Base-by-base conservation (phyloP, 163 green algal species). In the Prototheca cutis region DNA sequence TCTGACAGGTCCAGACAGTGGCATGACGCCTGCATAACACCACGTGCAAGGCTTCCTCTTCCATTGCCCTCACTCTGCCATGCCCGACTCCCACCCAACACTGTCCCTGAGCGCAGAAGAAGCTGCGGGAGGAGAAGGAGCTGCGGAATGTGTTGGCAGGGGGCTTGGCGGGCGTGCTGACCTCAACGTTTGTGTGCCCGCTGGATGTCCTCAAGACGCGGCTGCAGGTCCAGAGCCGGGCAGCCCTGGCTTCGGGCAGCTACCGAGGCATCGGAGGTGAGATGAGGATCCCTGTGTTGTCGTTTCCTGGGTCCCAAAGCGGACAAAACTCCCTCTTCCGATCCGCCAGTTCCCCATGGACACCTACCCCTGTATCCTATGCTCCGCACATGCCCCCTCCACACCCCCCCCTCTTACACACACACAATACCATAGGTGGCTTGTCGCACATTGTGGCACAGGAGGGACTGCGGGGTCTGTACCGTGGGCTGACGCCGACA, bases 161-260 rank as follows among this genome's bases (percentile, higher is more conserved):
- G 17, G 83, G 82, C 18, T 45, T 86, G 31, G 73, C 80, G 58
- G 87, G 88, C n/a, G 80, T 78, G 1, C 67, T 96, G 8, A 95
- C 90, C 5, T 89, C 90, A 5, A 87, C 81, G 2, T 91, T 97
- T 68, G 87, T 97, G 4, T 96, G 90, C 54, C 90, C 89, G 0
- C 63, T 96, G 39, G 89, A 96, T 54, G 89, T 96, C 7, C 65
- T 96, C 0, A 95, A 96, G 59, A 96, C 88, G 21, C 76, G 86
- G 23, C 59, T 95, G 57, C 88, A 96, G 66, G 83, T 96, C 19
- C 85, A 92, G 61, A 63, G 68, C 42, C 74, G 74, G 49, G 48
- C 59, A 0, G 66, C 24, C 23, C 15, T 34, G 32, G 48, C 28
- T 48, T 47, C 42, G 30, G 24, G 32, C 27, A 34, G 59, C 17